A percentile compares a stretch with the other conserved stretches of the same genome.
Conservation (phyloP, 2,329 filamentous ascomycete genomes). For the Corynespora cassiicola region DNA sequence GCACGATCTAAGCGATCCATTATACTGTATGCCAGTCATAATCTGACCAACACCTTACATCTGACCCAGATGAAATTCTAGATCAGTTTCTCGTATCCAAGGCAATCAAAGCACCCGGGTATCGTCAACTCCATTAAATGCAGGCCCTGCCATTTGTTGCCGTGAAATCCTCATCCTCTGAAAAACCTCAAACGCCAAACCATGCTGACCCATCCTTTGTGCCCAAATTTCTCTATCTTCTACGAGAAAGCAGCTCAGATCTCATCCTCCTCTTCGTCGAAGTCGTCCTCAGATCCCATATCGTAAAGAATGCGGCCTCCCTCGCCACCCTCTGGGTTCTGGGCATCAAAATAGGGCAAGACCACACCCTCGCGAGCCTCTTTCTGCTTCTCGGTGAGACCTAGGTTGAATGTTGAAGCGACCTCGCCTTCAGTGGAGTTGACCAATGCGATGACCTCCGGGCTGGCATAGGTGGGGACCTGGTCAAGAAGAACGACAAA, state of each 20-base stretch:
- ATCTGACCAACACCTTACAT: too few species aligned
- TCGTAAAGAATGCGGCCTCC: slow-evolving; percentile 95
- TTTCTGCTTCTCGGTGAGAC: slow-evolving; percentile 89
- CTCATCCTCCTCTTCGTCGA: slow-evolving; percentile 95
- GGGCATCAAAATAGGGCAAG: slow-evolving; percentile 94
- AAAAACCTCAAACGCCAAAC: too few species aligned
- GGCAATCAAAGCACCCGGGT: too few species aligned
- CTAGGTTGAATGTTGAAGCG: slow-evolving; percentile 80
- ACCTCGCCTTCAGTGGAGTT: slow-evolving; percentile 37
- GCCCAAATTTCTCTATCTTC: neutral
- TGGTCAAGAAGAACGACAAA: slow-evolving; percentile 73
- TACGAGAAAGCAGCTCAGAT: slow-evolving; percentile 65
- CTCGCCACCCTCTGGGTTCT: slow-evolving; percentile 78
- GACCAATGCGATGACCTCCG: slow-evolving; percentile 22
- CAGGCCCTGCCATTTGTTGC: too few species aligned
- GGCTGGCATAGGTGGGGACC: slow-evolving; percentile 58
- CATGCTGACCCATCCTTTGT: too few species aligned
- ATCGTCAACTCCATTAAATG: too few species aligned
- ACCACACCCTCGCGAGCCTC: slow-evolving; percentile 87
- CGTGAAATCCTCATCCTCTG: too few species aligned
- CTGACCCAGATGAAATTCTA: too few species aligned
- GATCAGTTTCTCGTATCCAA: too few species aligned
- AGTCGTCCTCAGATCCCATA: slow-evolving; percentile 95
- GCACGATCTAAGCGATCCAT: too few species aligned
- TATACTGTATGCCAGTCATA: too few species aligned